Evolutionary conservation across 2,329 filamentous ascomycete genomes (phyloP), one percentile per base, ranked within the genome.

Genomic region (Fusarium virguliforme): DNA sequence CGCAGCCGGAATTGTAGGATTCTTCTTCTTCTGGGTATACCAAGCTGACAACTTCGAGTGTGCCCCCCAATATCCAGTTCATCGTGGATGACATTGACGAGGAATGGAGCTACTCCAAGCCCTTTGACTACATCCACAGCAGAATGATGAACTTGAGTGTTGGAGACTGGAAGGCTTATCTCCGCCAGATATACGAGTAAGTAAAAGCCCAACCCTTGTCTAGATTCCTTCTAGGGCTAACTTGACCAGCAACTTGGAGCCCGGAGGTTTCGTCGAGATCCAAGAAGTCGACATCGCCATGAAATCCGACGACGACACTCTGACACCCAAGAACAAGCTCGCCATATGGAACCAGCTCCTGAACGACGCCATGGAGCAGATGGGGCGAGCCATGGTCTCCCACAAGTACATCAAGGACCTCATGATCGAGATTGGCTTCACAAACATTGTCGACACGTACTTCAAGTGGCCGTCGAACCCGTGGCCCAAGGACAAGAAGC

Each of bases 41-140:
- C 28, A 18, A 56, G 30, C 46, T 67, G n/a, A 62, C n/a, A 32
- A 15, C 2, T 41, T 3, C 1, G n/a, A 67, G 66, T 9, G 62
- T 60, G 2, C 59, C 66, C 1, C 66, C 66, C 0, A 68, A 68
- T 13, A 35, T 66, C 15, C 41, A 40, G 6, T 69, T 69, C 18
- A 26, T 64, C 1, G 37, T 69, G 5, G 67, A 69, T 24, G 67
- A 69, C 12, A 57, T 67, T 7, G 67, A 69, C 3, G 63, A 69
- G 22, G 56, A 63, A 34, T 69, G 64, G 67, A 58, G 40, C 7
- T 67, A 67, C 22, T 37, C 55, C 1, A 30, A 50, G 26, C 67
- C 64, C 1, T 69, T 64, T 37, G 67, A 69, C 43, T 69, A 67
- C 10, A 64, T 69, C 15, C 63, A 67, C 24, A 67, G 67, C 15